Conservation (phyloP, 163 green algal genomes). For the Scenedesmus sp. region DNA sequence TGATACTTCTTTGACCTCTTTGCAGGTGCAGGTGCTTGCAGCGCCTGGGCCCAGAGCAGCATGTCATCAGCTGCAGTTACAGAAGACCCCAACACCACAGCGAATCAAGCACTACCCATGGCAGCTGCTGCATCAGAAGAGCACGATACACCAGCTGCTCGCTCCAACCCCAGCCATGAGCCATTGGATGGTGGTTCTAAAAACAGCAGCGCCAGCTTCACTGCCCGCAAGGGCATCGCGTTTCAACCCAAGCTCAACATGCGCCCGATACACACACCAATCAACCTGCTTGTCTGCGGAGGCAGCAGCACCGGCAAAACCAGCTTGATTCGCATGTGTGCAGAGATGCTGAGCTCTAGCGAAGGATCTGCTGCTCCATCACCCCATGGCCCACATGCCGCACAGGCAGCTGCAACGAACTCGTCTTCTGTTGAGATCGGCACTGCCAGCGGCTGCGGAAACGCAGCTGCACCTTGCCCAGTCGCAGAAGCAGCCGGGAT, state of each 20-base stretch:
- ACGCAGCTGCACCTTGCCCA: not conserved
- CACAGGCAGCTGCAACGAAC: not conserved
- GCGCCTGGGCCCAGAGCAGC: too few species aligned
- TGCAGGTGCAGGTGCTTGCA: too few species aligned
- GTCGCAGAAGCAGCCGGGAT: not conserved
- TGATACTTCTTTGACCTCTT: too few species aligned
- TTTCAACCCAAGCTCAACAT: not conserved
- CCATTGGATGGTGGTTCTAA: not conserved
- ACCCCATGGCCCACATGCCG: too few species aligned
- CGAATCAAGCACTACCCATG: too few species aligned
- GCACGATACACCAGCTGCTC: not conserved
- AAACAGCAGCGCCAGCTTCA: not conserved
- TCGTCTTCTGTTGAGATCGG: not conserved
- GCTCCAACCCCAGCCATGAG: not conserved
- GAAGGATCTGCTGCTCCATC: too few species aligned
- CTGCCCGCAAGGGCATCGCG: too few species aligned
- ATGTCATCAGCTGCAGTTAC: not conserved
- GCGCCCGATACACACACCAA: not conserved
- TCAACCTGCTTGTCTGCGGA: not conserved
- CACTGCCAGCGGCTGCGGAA: not conserved
- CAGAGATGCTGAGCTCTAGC: not conserved
- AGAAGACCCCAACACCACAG: not conserved
- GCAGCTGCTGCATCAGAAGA: not conserved
- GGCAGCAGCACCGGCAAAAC: slow-evolving; percentile 9
- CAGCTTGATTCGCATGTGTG: not conserved